Conservation (phyloP, 257 asterid genomes). For the Cordia subcordata region DNA sequence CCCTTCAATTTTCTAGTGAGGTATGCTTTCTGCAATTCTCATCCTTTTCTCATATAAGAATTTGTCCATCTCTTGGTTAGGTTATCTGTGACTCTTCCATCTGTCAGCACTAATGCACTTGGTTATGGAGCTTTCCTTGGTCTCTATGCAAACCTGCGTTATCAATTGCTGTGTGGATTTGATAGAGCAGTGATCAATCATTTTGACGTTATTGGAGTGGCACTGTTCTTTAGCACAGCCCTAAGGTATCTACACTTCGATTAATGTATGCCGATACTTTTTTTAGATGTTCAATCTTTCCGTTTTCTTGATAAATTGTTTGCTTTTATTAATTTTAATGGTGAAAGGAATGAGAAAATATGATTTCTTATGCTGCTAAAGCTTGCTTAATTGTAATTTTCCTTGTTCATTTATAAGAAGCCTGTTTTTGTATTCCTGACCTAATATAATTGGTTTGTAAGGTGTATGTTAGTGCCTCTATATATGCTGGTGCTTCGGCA, state of each 20-base stretch:
- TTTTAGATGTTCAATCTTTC: too few species aligned
- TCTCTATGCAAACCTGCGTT: slow-evolving; percentile 79
- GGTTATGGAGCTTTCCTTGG: slow-evolving; percentile 99
- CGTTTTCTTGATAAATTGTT: too few species aligned
- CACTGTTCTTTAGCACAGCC: slow-evolving; percentile 72
- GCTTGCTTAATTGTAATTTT: too few species aligned
- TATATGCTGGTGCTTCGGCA: too few species aligned
- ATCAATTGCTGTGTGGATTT: slow-evolving; percentile 85
- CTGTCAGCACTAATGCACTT: slow-evolving; percentile 84
- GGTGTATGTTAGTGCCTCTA: too few species aligned
- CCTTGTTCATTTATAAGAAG: too few species aligned
- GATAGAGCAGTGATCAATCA: slow-evolving; percentile 62
- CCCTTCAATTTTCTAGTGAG: not conserved
- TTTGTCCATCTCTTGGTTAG: slow-evolving; percentile 23
- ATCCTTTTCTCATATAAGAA: slow-evolving; percentile 11
- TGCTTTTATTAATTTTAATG: too few species aligned
- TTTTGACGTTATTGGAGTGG: slow-evolving; percentile 93
- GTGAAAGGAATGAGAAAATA: too few species aligned
- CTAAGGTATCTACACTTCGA: slow-evolving; percentile 44
- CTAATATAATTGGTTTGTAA: too few species aligned
- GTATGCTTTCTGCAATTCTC: not conserved
- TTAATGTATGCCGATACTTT: too few species aligned
- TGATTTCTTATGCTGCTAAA: too few species aligned
- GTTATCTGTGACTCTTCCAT: slow-evolving; percentile 77
- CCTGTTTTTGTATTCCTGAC: too few species aligned